Evolutionary conservation across 1,139 yeast species (phyloP), one percentile per base, ranked within the genome.

Genomic region (Hanseniaspora uvarum): DNA sequence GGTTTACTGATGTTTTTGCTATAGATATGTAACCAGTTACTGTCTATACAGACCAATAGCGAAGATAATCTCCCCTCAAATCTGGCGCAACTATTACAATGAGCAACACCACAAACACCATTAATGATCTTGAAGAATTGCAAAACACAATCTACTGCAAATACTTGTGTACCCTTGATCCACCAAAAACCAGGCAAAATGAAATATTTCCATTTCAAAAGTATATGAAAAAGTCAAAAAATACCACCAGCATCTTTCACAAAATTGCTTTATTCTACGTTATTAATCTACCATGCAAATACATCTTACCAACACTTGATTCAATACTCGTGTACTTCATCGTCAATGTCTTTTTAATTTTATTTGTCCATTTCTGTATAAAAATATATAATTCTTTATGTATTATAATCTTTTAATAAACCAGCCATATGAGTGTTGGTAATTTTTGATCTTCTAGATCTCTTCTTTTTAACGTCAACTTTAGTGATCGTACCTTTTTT

Each of bases 381-480:
- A 44, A 31, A 30, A 5, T 44, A 31, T 44, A 31, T 44, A 44
- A n/a, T 14, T 41, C 28, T 33, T 24, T 50, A 50, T 43, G 53
- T 50, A 38, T 49, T 68, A 66, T 88, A 92, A 65, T 92, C 98
- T 69, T 86, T 88, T 67, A 92, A 79, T 39, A 92, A 83, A 57
- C 96, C 97, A 67, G 86, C 83, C 94, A 92, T 84, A 69, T 92
- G 99, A 3, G 95, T 83, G 67, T 92, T 92, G 14, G 99, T 92
- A 64, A 92, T 81, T 74, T 88, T 92, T 46, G 95, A 94, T 65
- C 89, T 78, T 69, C 96, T 81, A 52, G 94, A 85, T 68, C 87
- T 87, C 76, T 88, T 87, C 69, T 87, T 94, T 69, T 88, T 89
- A 38, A 64, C 62, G 55, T 67, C 69, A 16, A 64, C 67, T 49